A percentile compares a stretch with the other conserved stretches of the same genome.
These are phyloP conservation scores for Cercospora canescens DNA, from an alignment of 2,329 filamentous ascomycete genomes.

Conservation along the genomic window DNA sequence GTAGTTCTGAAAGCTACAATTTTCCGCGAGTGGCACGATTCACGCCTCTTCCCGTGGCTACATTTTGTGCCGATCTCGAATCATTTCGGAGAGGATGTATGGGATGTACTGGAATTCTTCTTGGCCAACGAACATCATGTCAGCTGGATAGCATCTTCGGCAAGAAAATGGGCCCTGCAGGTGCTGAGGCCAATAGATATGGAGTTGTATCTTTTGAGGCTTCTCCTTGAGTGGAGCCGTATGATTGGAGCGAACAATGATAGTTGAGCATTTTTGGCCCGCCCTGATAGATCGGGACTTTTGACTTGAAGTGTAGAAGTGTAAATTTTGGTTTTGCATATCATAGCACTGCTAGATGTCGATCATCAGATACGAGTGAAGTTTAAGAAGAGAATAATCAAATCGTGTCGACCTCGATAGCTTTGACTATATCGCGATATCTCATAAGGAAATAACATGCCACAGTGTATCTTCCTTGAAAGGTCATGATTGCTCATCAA, in stretches of 20 bases:
- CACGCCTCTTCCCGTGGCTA: conserved; percentile 67
- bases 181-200: conserved; percentile 19
- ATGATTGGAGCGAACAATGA: not conserved
- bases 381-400: no score
- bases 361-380: no score
- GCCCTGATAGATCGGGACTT: no score
- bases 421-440: no score
- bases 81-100: conserved; percentile 69
- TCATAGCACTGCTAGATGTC: no score
- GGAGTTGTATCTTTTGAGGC: conserved; percentile 15
- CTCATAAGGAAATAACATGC: no score
- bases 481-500: not conserved
- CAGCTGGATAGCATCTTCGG: conserved; percentile 39
- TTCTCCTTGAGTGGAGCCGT: conserved; percentile 11
- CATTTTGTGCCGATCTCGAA: conserved; percentile 82
- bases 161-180: conserved; percentile 43
- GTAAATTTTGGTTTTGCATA: no score
- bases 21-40: conserved; percentile 79
- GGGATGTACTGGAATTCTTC: conserved; percentile 62
- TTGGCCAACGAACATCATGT: conserved; percentile 35
- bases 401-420: no score
- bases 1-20: conserved; percentile 76
- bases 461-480: not conserved
- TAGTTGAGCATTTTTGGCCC: not conserved
- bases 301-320: no score